Percentiles rank a stretch among this genome's conserved stretches.
Evolutionary conservation across 306 rosid species (phyloP).

Genomic region (Luffa acutangula): DNA sequence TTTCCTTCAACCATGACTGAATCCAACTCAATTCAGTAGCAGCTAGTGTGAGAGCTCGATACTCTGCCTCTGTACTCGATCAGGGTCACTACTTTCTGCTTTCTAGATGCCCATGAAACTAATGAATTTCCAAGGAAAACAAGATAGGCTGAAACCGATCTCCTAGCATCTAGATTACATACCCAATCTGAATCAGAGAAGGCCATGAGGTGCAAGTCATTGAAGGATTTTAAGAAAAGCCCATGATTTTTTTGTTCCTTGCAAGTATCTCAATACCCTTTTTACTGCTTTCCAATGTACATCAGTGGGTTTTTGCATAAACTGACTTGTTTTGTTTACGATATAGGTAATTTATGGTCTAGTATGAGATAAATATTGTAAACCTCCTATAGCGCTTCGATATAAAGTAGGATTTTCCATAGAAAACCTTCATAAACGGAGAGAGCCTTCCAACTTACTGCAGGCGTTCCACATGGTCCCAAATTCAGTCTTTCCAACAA

Average conservation of each 20-base stretch:
- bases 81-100: not conserved
- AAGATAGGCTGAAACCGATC: not conserved
- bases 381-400: too few species aligned
- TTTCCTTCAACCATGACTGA: not conserved
- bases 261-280: not conserved
- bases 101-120: not conserved
- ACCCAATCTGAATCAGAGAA: not conserved
- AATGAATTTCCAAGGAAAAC: not conserved
- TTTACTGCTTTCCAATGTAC: not conserved
- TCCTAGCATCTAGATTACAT: not conserved
- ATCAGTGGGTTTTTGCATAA: not conserved
- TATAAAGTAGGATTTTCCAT: too few species aligned
- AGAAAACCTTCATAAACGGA: too few species aligned
- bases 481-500: too few species aligned
- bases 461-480: not conserved
- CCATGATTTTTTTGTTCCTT: not conserved
- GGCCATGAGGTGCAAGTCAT: not conserved
- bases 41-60: not conserved
- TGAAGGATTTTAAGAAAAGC: not conserved
- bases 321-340: not conserved
- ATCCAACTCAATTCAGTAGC: not conserved
- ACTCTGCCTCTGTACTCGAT: not conserved
- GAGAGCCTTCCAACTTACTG: not conserved
- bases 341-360: not conserved
- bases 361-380: not conserved